phyloP scores from a whole-genome alignment of 768 basidiomycete genomes.

The Tephrocybe sp. region DNA sequence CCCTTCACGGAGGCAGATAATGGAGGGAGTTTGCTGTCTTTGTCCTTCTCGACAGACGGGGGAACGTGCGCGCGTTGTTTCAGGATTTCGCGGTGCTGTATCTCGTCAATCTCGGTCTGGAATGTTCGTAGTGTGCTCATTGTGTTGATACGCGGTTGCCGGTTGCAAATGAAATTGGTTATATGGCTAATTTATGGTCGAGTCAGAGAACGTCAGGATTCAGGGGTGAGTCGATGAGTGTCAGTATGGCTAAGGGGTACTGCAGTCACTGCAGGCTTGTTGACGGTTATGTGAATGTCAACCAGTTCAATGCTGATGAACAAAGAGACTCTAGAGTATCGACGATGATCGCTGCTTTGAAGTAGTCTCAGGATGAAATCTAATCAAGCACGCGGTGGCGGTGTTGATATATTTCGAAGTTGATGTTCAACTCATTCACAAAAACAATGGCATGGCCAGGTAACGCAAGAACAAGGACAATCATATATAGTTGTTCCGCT shows the following conservation, averaged over 20 bases:
- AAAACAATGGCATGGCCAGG: slow-evolving; percentile 10
- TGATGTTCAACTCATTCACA: background rate
- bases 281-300: background rate
- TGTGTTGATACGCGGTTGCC: slow-evolving; percentile 5
- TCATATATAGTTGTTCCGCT: background rate
- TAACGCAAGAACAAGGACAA: slow-evolving; percentile 17
- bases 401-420: slow-evolving; percentile 2
- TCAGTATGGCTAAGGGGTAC: background rate
- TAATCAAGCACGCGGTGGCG: slow-evolving; percentile 16
- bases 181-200: slow-evolving; percentile 4
- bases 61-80: slow-evolving; percentile 52
- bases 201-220: slow-evolving; percentile 19
- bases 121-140: slow-evolving; percentile 61
- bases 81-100: slow-evolving; percentile 62
- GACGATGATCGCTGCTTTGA: too few relatives aligned
- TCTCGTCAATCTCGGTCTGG: slow-evolving; percentile 77
- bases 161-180: slow-evolving; percentile 13
- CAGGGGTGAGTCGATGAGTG: slow-evolving; percentile 7
- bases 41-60: slow-evolving; percentile 31
- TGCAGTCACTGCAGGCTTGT: background rate
- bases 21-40: slow-evolving; percentile 23
- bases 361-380: slow-evolving; percentile 4
- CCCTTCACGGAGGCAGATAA: slow-evolving; percentile 27
- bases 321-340: too few relatives aligned
- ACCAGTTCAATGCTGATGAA: background rate